Evolutionary conservation across 2,329 filamentous ascomycete species (phyloP).

Genomic region (Colletotrichum higginsianum): DNA sequence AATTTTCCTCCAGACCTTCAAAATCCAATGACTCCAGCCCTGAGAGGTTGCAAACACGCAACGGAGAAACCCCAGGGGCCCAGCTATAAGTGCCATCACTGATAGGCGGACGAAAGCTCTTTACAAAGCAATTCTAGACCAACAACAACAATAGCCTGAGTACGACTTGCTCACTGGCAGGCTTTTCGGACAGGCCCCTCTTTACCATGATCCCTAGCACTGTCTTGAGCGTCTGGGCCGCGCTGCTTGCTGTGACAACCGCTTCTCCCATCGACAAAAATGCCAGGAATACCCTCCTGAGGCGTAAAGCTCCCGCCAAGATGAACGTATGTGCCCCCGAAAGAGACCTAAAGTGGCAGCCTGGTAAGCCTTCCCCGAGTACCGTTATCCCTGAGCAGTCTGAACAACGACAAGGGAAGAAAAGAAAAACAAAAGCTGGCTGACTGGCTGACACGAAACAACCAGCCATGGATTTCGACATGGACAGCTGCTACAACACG

Average conservation of each 20-base stretch:
- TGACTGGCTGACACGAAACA: background rate
- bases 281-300: too few relatives aligned
- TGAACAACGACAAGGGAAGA: background rate
- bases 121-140: too few relatives aligned
- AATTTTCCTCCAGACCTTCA: too few relatives aligned
- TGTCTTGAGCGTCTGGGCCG: too few relatives aligned
- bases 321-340: background rate
- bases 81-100: too few relatives aligned
- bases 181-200: background rate
- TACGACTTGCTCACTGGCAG: too few relatives aligned
- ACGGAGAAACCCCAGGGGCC: too few relatives aligned
- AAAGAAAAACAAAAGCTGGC: background rate
- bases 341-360: background rate
- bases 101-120: too few relatives aligned
- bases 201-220: background rate
- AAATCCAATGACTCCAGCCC: too few relatives aligned
- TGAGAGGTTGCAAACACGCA: too few relatives aligned
- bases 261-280: background rate
- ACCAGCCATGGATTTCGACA: background rate
- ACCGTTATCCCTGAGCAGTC: too few relatives aligned
- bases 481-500: slow-evolving; percentile 1
- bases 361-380: background rate
- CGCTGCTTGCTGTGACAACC: background rate
- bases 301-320: background rate
- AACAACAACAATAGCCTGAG: background rate